phyloP scores from a whole-genome alignment of 352 stramenopile species.

The Achlya hypogyna region DNA sequence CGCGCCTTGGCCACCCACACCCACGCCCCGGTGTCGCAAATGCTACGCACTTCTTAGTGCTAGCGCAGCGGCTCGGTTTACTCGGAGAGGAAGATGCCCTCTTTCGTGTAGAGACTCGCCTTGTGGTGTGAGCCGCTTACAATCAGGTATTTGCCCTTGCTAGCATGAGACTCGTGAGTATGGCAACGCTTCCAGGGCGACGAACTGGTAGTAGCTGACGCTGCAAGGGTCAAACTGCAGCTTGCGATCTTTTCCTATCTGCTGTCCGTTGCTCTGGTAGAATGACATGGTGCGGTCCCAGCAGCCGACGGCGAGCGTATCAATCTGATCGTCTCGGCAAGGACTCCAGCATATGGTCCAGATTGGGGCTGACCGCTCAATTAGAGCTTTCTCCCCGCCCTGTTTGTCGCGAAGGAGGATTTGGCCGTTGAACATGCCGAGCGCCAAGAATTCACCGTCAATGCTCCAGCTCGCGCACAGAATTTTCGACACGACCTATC shows the following conservation, averaged over 20 bases:
- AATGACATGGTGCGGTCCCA: constrained; percentile 92
- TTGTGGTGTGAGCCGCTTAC: constrained; percentile 82
- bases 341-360: constrained; percentile 85
- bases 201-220: constrained; percentile 77
- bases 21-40: constrained; percentile 85
- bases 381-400: constrained; percentile 84
- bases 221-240: constrained; percentile 90
- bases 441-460: constrained; percentile 85
- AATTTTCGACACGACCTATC: constrained; percentile 84
- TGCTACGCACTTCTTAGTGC: constrained; percentile 27
- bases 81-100: constrained; percentile 64
- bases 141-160: constrained; percentile 88
- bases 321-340: constrained; percentile 62
- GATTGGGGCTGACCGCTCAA: constrained; percentile 77
- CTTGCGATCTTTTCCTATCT: constrained; percentile 80
- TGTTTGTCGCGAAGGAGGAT: constrained; percentile 89
- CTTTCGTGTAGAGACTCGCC: constrained; percentile 83
- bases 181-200: background rate
- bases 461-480: constrained; percentile 87
- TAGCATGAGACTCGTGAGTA: constrained; percentile 17
- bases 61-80: too few species aligned
- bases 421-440: constrained; percentile 87
- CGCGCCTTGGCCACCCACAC: constrained; percentile 80
- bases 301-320: constrained; percentile 87
- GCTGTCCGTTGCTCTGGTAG: constrained; percentile 77